Evolutionary conservation across 2,329 filamentous ascomycete species (phyloP), one percentile per base, ranked within the genome.

Genomic region (Talaromyces funiculosus): DNA sequence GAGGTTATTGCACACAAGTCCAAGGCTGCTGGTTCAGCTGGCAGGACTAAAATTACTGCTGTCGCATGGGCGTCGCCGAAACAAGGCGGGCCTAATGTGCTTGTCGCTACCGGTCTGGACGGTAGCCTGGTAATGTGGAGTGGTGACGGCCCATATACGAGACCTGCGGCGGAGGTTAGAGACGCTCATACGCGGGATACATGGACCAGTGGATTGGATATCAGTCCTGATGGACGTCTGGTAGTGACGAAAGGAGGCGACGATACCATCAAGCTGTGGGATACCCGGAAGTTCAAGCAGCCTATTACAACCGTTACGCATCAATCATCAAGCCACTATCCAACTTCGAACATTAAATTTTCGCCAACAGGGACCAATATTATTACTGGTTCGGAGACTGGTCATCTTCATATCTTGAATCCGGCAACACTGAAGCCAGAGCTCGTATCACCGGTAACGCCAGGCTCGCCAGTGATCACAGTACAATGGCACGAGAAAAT

Each of bases 1-100:
- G 90, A 97, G 54, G 89, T 99, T 14, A 89, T 99, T 64, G 92
- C 97, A 20, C 92, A 97, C 80, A 97, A 97, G 75, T 97, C 93
- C 8, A 90, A 86, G 70, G 88, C 88, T n/a, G 85, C 89, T 8
- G 94, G 93, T 0, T 89, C 89, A 47, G 94, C 92, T 26, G 94
- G 94, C 12, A 86, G 94, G 70, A 94, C 91, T 35, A 87, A 93
- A 71, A 96, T 99, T 88, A 97, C 93, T 5, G 87, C 92, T 26
- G 89, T 97, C 20, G 87, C 87, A 4, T 99, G 94, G 93, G 90
- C 88, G 12, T 84, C 83, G 8, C 85, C 89, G 0, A 79, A 83
- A 18, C 89, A 93, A 68, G 90, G 90, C n/a, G 87, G 87, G 5
- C 88, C 83, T 69, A 92, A 88, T 68, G 75, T 96, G 16, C 82